Evolutionary conservation across 2,329 filamentous ascomycete species (phyloP).

Genomic region (Sodiomyces alkalinus): DNA sequence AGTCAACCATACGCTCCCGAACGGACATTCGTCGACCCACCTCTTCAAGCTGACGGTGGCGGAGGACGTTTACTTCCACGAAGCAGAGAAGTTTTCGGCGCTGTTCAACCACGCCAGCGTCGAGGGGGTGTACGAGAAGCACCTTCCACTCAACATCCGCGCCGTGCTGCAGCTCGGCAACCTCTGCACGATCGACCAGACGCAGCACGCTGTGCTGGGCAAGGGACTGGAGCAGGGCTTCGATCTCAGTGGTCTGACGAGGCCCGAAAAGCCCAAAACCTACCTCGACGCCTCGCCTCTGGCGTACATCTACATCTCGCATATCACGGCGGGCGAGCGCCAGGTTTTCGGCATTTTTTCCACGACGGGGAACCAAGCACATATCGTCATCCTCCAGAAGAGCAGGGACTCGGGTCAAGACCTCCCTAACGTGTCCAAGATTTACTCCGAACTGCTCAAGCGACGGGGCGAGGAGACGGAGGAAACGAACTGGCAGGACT

Average conservation of each 20-base stretch:
- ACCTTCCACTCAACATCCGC: slow-evolving; percentile 73
- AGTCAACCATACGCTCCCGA: slow-evolving; percentile 83
- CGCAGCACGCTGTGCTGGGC: slow-evolving; percentile 77
- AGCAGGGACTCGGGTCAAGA: slow-evolving; percentile 63
- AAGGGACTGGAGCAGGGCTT: slow-evolving; percentile 90
- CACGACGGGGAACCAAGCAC: slow-evolving; percentile 60
- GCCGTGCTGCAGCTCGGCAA: slow-evolving; percentile 84
- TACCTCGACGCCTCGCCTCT: slow-evolving; percentile 66
- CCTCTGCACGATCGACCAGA: slow-evolving; percentile 84
- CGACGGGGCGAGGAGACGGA: slow-evolving; percentile 50
- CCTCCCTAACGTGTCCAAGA: slow-evolving; percentile 76
- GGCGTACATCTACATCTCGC: slow-evolving; percentile 82
- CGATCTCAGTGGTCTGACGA: slow-evolving; percentile 62
- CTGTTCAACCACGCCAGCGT: slow-evolving; percentile 88
- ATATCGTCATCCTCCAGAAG: slow-evolving; percentile 79
- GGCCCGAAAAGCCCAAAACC: slow-evolving; percentile 43
- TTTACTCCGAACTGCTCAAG: slow-evolving; percentile 65
- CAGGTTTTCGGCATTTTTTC: slow-evolving; percentile 94
- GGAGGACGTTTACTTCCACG: slow-evolving; percentile 74
- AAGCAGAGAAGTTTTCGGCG: slow-evolving; percentile 66
- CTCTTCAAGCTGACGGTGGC: slow-evolving; percentile 87
- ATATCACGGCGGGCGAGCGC: slow-evolving; percentile 77
- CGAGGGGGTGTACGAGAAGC: slow-evolving; percentile 93
- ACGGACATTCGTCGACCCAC: slow-evolving; percentile 86
- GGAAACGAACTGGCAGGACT: slow-evolving; percentile 60